Percentiles rank a stretch among this genome's conserved stretches.
phyloP scores from a whole-genome alignment of 129 eudicot species.

The Helianthus annuus region DNA sequence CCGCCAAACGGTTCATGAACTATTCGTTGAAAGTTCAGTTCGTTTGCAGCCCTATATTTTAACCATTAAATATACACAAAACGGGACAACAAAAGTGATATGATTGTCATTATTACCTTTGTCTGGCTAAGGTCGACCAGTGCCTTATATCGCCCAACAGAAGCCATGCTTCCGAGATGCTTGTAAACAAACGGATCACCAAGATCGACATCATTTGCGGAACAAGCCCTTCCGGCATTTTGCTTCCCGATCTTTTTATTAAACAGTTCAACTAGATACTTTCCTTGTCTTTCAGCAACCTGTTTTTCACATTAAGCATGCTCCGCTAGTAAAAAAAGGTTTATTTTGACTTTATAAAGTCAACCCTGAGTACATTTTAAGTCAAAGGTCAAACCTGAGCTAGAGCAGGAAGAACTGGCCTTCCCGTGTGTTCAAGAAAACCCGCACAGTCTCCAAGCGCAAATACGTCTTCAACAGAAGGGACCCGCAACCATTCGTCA shows the following conservation, averaged over 20 bases:
- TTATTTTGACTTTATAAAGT: slow-evolving; percentile 23
- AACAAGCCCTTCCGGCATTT: slow-evolving; percentile 68
- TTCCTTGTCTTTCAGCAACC: slow-evolving; percentile 98
- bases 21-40: too few relatives aligned
- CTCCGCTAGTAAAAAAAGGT: background rate
- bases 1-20: too few relatives aligned
- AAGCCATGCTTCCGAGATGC: slow-evolving; percentile 98
- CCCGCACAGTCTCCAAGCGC: slow-evolving; percentile 98
- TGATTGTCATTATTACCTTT: slow-evolving; percentile 52
- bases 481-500: slow-evolving; percentile 91
- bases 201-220: slow-evolving; percentile 47
- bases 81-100: background rate
- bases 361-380: background rate
- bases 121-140: slow-evolving; percentile 81
- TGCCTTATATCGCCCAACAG: slow-evolving; percentile 93
- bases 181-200: slow-evolving; percentile 94
- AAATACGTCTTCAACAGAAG: slow-evolving; percentile 85
- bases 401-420: slow-evolving; percentile 88
- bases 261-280: slow-evolving; percentile 65
- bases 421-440: slow-evolving; percentile 83
- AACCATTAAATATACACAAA: background rate
- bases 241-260: slow-evolving; percentile 65
- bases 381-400: slow-evolving; percentile 69
- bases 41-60: background rate
- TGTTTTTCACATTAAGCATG: slow-evolving; percentile 18